Evolutionary conservation across 2,329 filamentous ascomycete species (phyloP), one percentile per base, ranked within the genome.

Genomic region (Periconia macrospinosa): DNA sequence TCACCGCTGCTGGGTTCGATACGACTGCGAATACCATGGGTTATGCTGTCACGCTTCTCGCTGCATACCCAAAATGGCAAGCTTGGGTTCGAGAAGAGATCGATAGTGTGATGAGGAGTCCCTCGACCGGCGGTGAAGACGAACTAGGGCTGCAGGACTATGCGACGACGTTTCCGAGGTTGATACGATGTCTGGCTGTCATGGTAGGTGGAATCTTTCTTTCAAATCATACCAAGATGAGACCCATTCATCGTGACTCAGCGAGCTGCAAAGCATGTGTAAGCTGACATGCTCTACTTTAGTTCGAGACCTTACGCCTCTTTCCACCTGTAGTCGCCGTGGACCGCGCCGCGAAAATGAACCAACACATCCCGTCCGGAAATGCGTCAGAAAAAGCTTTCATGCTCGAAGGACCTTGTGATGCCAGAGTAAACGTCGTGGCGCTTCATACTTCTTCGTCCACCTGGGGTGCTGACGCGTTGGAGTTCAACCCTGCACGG

Each of bases 81-180:
- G 73, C 75, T 2, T 84, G 82, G 81, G 60, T 84, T 3, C 66
- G 68, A 9, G 79, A 79, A 50, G 83, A 85, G 58, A 69, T 83
- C 35, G 67, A 76, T 44, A 44, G 59, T 1, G 63, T 81, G 7
- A 30, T 77, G 5, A 8, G 23, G 30, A 33, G 30, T 33, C 30
- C 8, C 30, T 13, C 30, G 30, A 7, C 7, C 7, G 13, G 13
- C 30, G 56, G 58, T 2, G 46, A 55, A 3, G 67, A 65, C 2
- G 54, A 61, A 2, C 61, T 59, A 2, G n/a, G n/a, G n/a, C 61
- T 72, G 47, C 17, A 18, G 27, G 52, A 55, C 13, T 84, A 84
- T 58, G 65, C 71, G 2, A 63, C 71, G 1, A 58, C 72, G 0
- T 83, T 77, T 57, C 78, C 80, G 1, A 72, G 66, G 49, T 69